Evolutionary conservation across 1,284 basidiomycete species (phyloP), one percentile per base, ranked within the genome.

Genomic region (Fomitopsis schrenkii): DNA sequence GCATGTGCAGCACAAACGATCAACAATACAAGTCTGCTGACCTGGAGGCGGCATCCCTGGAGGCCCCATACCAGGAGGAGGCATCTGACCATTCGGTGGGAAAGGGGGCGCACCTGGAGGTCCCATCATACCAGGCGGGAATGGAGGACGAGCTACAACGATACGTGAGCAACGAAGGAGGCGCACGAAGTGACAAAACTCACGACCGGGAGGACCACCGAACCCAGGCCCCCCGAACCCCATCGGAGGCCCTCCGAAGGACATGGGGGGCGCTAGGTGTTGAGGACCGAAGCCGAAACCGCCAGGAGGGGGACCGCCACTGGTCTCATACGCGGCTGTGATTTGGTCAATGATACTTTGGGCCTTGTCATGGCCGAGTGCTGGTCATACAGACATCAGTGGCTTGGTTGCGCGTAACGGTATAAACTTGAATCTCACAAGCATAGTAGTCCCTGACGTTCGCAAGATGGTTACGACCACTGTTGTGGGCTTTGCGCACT

Each of bases 381-480:
- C 94, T 95, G 66, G 41, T 61, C 59, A 46, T 26, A 28, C 50
- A 62, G 0, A 54, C n/a, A 48, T 69, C 22, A 72, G 59, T 63
- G 55, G 57, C 59, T 55, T 41, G 33, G 28, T 14, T 15, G 59
- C 28, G 52, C 28, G 12, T 0, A 54, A 8, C 2, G 38, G 9
- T 3, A 17, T 44, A 60, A 8, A 15, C 45, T 15, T 14, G 1
- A n/a, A 12, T 73, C 90, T 64, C 67, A 95, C 93, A 94, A 35
- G 94, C 93, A 77, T 98, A 99, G 76, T 98, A 99, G 71, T 99
- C 97, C 66, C 95, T 83, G 63, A 99, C 97, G 73, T 99, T 99
- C 57, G 94, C 83, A 46, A 98, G 83, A 74, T 99, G 97, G 77
- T 99, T 99, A 62, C 96, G 84, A 63, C 97, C 97, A 66, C 90